These are phyloP conservation scores for Russula sp. DNA, from an alignment of 768 basidiomycete species.

Conservation along the genomic window DNA sequence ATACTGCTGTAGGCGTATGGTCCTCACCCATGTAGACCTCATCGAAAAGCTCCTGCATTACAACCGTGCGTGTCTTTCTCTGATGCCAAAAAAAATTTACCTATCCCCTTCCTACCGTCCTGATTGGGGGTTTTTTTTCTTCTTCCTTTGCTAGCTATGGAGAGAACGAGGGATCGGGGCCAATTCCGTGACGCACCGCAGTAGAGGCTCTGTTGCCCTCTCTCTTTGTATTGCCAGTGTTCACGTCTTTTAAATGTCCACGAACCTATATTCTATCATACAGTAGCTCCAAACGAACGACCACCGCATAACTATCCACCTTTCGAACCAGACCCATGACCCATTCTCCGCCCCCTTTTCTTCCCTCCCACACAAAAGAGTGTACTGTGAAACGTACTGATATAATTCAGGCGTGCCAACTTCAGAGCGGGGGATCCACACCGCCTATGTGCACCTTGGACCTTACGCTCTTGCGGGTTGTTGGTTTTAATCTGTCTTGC, in stretches of 20 bases:
- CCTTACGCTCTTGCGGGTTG: no score
- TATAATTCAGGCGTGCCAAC: background rate
- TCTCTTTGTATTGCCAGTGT: background rate
- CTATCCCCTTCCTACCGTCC: no score
- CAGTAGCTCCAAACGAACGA: no score
- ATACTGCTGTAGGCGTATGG: constrained; percentile 97
- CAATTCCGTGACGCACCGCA: constrained; percentile 5
- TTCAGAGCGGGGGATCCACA: background rate
- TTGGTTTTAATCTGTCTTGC: no score
- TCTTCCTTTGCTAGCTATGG: constrained; percentile 29
- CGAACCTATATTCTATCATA: no score
- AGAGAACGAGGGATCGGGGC: constrained; percentile 32
- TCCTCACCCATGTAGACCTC: constrained; percentile 94
- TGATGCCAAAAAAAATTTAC: background rate
- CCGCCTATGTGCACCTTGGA: background rate
- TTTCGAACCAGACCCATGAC: no score
- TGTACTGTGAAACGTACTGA: no score
- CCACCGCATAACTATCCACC: no score
- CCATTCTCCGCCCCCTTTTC: no score
- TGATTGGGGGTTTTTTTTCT: background rate
- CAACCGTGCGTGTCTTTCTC: constrained; percentile 62
- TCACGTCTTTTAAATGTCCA: no score
- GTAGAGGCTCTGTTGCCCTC: background rate
- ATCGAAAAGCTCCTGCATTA: constrained; percentile 97
- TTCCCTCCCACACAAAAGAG: no score